Base-by-base conservation (phyloP, 2,329 filamentous ascomycete genomes). In the Ceratocystis huliohia region DNA sequence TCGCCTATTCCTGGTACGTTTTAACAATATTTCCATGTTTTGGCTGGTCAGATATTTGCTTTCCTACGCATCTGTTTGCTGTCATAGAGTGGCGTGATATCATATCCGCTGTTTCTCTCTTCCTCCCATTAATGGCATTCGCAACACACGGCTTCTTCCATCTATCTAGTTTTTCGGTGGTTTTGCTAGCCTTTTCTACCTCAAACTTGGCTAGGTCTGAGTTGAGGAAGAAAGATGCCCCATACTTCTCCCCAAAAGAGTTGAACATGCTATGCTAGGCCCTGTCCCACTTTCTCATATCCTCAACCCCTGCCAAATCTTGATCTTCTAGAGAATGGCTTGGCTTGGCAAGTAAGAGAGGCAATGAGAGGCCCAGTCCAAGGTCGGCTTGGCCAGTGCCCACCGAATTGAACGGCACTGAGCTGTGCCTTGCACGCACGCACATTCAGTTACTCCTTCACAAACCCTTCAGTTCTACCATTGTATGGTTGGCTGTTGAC, bases 241-340 rank as follows among this genome's bases (percentile, higher is more conserved):
- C 61, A 63, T 46, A 63, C 10, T 10, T 45, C 33, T 22, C 33
- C 33, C 56, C n/a, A 7, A 22, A 33, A 61, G 28, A 71, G 44
- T 70, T 70, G 50, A 70, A 72, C 64, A 73, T 73, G 65, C 72
- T 72, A 73, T 73, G 65, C 72, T 72, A 70, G 66, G 68, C 63
- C 67, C 53, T 70, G 71, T 45, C 61, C 33, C 44, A 63, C 37
- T 45, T 46, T 44, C 44, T 30, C 17, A 41, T 41, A 41, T n/a
- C 45, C 57, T 10, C 57, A 53, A n/a, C 61, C 61, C 61, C 61
- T 63, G 61, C 63, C 63, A 65, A 57, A 65, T 65, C 33, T 63
- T 45, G 61, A 67, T 62, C 63, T 65, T 46, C 53, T 46, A 63
- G 53, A 65, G 62, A 67, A 44, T 20, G 37, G 62, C 41, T 61